A percentile compares a stretch with the other conserved stretches of the same genome.
These are phyloP conservation scores for Misopates orontium DNA, from an alignment of 257 asterid species.

Conservation along the genomic window DNA sequence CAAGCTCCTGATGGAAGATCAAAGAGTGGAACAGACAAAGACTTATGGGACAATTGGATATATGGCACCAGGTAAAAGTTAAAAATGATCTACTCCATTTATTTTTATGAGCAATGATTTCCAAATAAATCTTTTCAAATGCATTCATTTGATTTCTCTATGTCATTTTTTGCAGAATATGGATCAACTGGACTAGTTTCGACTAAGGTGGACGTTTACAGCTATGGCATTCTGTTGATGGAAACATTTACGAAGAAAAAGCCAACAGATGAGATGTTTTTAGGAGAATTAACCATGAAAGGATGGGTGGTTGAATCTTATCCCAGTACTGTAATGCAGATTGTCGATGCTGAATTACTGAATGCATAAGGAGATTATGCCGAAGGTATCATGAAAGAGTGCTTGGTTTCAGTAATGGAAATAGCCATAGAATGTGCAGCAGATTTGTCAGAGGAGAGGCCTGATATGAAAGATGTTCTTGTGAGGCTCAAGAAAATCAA, in stretches of 20 bases:
- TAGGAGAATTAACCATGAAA: constrained; percentile 30
- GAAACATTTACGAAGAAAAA: constrained; percentile 40
- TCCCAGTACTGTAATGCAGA: neutral
- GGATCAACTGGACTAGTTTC: constrained; percentile 46
- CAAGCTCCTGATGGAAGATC: constrained; percentile 7
- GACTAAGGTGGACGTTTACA: constrained; percentile 5
- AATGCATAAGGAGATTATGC: neutral
- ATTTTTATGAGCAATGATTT: neutral
- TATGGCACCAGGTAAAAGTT: constrained; percentile 33
- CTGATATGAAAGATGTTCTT: too few species aligned
- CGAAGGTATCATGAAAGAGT: too few species aligned
- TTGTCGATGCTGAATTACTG: constrained; percentile 32
- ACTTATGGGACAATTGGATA: constrained; percentile 24
- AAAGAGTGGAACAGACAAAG: neutral
- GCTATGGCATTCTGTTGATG: constrained; percentile 43
- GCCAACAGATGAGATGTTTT: constrained; percentile 38
- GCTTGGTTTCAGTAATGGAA: too few species aligned
- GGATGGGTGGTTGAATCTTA: constrained; percentile 35
- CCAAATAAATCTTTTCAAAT: neutral
- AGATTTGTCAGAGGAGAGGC: too few species aligned
- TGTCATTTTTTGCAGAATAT: constrained; percentile 36
- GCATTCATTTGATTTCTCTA: neutral
- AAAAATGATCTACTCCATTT: neutral
- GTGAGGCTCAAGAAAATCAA: too few species aligned
- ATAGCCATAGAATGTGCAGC: too few species aligned